Percentiles rank a stretch among this genome's conserved stretches.
Conservation (phyloP, 164 flowering plant genomes). For the Berberis vulgaris region DNA sequence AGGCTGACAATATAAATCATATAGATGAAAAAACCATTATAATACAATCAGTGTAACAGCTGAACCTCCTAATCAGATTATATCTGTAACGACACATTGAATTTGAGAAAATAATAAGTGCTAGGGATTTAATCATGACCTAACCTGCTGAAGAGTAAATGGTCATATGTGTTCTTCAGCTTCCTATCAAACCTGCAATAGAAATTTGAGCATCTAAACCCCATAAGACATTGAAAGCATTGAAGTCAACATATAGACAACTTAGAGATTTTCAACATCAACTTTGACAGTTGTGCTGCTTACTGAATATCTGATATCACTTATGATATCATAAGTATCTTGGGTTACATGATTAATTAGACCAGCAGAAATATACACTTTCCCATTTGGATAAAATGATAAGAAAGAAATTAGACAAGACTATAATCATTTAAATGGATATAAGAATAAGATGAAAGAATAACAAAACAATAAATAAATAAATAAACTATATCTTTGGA, state of each 20-base stretch:
- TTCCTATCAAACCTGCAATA: constrained; percentile 93
- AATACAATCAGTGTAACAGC: background rate
- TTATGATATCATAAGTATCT: no score
- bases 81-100: background rate
- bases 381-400: no score
- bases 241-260: background rate
- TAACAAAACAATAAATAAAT: no score
- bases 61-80: no score
- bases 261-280: no score
- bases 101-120: background rate
- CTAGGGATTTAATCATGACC: background rate
- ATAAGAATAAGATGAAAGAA: no score
- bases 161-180: constrained; percentile 88
- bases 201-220: background rate
- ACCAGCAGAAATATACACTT: no score
- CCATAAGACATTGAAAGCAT: background rate
- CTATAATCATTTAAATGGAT: no score
- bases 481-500: no score
- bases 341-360: no score
- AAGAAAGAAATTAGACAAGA: no score
- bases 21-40: background rate
- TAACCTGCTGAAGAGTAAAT: constrained; percentile 96
- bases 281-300: background rate
- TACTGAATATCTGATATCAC: background rate
- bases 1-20: background rate